Evolutionary conservation across 176 grass and related monocot genomes (phyloP), one percentile per base, ranked within the genome.

Genomic region (Pontederia paniculata): DNA sequence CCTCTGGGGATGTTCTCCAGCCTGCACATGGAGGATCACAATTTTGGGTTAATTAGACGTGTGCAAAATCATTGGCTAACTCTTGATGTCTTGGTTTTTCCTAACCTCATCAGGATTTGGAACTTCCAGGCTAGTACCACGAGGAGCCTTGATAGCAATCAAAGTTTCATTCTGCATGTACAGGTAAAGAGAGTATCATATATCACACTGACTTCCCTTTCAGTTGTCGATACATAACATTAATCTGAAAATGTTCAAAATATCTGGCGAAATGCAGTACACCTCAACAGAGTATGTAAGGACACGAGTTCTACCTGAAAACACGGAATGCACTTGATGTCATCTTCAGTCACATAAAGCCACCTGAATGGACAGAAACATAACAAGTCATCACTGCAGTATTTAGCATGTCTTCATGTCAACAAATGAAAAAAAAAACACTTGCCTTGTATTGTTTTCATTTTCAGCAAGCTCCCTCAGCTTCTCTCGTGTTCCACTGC

Each of bases 121-220:
- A 44, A 97, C 93, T 86, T 97, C 93, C 11, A 97, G 54, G 60
- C 77, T 84, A 74, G 83, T 84, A 46, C 86, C 86, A 72, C 77
- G 86, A 65, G 93, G 93, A 57, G 83, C 93, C 81, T 97, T 97
- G 74, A 97, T 88, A 70, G 83, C 77, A 60, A 97, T 77, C 63
- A 97, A 48, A 68, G 79, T 86, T 73, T 84, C 53, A 81, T 91
- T 80, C 93, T 97, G 80, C 62, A 85, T 25, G 73, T 61, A 68
- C 10, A 17, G 62, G 58, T 10, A 56, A 9, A 6, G 22, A 37
- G 16, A 51, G 4, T 42, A 48, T 69, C 10, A 3, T 3, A 45
- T n/a, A 23, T 15, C 23, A n/a, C 15, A 23, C 28, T 1, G 15
- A n/a, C 28, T 37, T 37, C 0, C 28, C 28, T 37, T 37, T 37